These are phyloP conservation scores for Fusarium avenaceum DNA, from an alignment of 2,329 filamentous ascomycete genomes.

Conservation along the genomic window DNA sequence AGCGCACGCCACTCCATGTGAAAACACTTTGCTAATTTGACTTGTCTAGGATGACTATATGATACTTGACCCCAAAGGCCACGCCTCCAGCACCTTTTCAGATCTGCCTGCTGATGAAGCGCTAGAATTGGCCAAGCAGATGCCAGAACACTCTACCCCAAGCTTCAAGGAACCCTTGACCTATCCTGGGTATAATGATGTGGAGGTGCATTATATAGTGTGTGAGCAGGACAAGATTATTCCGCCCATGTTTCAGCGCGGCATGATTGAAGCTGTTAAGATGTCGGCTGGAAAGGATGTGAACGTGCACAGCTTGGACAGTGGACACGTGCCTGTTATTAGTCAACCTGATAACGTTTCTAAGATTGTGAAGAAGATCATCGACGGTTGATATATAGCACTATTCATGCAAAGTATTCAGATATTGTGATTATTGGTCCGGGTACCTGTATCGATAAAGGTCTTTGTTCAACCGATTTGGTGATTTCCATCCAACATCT, in stretches of 20 bases:
- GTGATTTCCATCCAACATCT: too few relatives aligned
- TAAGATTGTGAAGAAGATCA: slow-evolving; percentile 11
- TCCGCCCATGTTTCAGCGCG: slow-evolving; percentile 4
- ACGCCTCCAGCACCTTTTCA: slow-evolving; percentile 13
- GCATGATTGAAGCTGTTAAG: slow-evolving; percentile 27
- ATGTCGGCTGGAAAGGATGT: slow-evolving; percentile 8
- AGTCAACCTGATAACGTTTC: slow-evolving; percentile 27
- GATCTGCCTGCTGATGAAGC: slow-evolving; percentile 24
- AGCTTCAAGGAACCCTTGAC: slow-evolving; percentile 35
- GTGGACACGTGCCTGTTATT: slow-evolving; percentile 8
- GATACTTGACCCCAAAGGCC: background rate
- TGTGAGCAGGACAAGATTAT: slow-evolving; percentile 29
- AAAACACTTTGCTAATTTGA: fast-evolving
- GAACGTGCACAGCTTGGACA: background rate
- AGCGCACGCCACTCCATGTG: fast-evolving
- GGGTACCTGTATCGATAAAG: too few relatives aligned
- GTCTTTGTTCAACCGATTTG: too few relatives aligned
- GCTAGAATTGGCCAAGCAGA: slow-evolving; percentile 11
- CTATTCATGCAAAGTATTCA: too few relatives aligned
- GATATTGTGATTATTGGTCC: too few relatives aligned
- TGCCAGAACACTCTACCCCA: slow-evolving; percentile 25
- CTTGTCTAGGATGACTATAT: slow-evolving; percentile 20
- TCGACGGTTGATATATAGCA: background rate
- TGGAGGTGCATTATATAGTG: slow-evolving; percentile 33
- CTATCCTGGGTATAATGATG: slow-evolving; percentile 35